Evolutionary conservation across 2,329 filamentous ascomycete genomes (phyloP), one percentile per base, ranked within the genome.

Genomic region (Eutypa lata): DNA sequence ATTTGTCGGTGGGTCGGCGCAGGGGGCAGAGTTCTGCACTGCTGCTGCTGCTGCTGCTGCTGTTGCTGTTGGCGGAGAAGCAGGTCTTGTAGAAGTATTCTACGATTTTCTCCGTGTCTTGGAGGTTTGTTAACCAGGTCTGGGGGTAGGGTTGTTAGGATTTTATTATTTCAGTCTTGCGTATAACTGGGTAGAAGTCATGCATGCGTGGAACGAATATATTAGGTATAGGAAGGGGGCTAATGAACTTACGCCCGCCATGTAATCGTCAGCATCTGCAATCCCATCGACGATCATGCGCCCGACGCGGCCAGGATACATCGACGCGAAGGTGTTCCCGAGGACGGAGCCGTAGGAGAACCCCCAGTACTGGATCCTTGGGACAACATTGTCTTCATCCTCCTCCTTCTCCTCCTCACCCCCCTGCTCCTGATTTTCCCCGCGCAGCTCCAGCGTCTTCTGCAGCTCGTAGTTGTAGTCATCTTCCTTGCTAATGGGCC

Each of bases 311-410:
- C 67, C 66, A 0, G 75, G 75, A 51, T 69, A 75, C 63, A 76
- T 66, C 3, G 69, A 68, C 8, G 74, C 74, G 53, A 77, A 76
- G 0, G 69, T 73, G n/a, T 69, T 71, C 1, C 74, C 74, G 3
- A 77, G 63, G 7, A 72, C 64, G 0, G 72, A 76, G 5, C 75
- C 75, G 53, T 82, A 82, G 6, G 76, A 79, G 49, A 80, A 73
- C 0, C 79, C 77, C 67, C 76, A 73, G 57, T 79, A 82, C 58
- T 75, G 74, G 40, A 60, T 57, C 40, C 61, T 52, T 1, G 57
- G 50, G 3, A 53, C 47, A 21, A 55, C 55, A 7, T 53, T 19
- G 21, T 48, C 18, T 3, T 38, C 48, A 7, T n/a, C 4, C 7
- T 40, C 35, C 49, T 47, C 48, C 11, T 49, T 18, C 48, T 49